Conservation (phyloP, 345 rosid genomes). For the Erysimum cheiranthoides region DNA sequence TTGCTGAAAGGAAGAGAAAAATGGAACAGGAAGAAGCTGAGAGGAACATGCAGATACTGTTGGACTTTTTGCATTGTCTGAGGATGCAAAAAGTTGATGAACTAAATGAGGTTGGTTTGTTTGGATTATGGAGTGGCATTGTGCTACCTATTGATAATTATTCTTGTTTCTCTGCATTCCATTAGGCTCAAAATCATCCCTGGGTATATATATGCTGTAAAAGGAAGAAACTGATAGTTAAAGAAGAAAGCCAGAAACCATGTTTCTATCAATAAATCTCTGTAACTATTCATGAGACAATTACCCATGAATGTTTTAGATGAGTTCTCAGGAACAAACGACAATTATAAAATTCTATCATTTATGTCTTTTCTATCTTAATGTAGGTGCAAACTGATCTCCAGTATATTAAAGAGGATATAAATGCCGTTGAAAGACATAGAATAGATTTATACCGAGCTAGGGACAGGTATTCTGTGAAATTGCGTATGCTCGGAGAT, state of each 20-base stretch:
- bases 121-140: constrained; percentile 23
- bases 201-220: constrained; percentile 7
- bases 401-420: constrained; percentile 86
- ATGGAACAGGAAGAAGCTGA: constrained; percentile 99
- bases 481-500: constrained; percentile 88
- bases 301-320: constrained; percentile 12
- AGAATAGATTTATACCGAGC: constrained; percentile 83
- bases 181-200: not conserved
- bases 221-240: constrained; percentile 13
- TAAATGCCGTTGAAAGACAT: constrained; percentile 87
- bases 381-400: constrained; percentile 84
- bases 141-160: constrained; percentile 1
- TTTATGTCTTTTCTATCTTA: constrained; percentile 25
- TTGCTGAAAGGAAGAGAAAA: constrained; percentile 88
- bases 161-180: constrained; percentile 4
- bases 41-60: constrained; percentile 94
- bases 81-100: constrained; percentile 93
- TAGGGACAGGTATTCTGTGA: constrained; percentile 78
- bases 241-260: not conserved
- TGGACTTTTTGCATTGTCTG: constrained; percentile 84
- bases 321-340: constrained; percentile 26
- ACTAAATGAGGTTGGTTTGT: constrained; percentile 72
- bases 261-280: not conserved
- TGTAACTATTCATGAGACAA: constrained; percentile 1
- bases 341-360: not conserved